Base-by-base conservation (phyloP, 768 basidiomycete genomes). In the Mycena chlorophos region DNA sequence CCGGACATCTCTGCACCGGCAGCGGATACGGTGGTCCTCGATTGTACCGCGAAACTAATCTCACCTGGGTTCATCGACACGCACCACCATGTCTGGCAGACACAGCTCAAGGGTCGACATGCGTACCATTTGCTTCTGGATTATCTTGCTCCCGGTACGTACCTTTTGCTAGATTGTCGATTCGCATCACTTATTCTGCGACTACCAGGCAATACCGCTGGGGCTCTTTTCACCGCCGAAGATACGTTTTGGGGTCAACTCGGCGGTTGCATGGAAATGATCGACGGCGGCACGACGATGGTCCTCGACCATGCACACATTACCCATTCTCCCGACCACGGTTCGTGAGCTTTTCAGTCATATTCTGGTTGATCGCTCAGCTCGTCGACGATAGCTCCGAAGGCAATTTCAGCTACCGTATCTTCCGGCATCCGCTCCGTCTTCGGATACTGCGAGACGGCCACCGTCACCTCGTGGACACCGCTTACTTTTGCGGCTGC, bases 1-100 rank as follows among this genome's bases (percentile, higher is more conserved):
- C 14, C 51, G 5, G 29, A 28, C 20, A 56, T 60, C 13, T 31
- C 49, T 20, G 26, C 54, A 16, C 31, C 49, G 3, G 25, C 50
- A 5, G 6, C 50, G 2, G 30, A 50, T 13, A 22, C 54, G 10
- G 8, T 38, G 10, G 30, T 28, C 29, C 26, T 60, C 1, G 55
- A 61, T 49, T 61, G 60, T 52, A 54, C 56, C 19, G 52, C 52
- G 5, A 57, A 57, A 37, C 49, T 57, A 13, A 5, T 61, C 2
- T 52, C 52, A 0, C 59, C 59, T 2, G 59, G 59, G 20, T 61
- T 61, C 22, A 27, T 61, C 16, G 60, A 61, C 37, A 61, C 60
- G 12, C 60, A 61, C 43, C 60, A 61, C 27, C 60, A 61, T 28
- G 3, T 61, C 3, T 61, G 60, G 60, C 55, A 57, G 26, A 61